These are phyloP conservation scores for Fusarium sp. DNA, from an alignment of 2,329 filamentous ascomycete species.

Conservation along the genomic window DNA sequence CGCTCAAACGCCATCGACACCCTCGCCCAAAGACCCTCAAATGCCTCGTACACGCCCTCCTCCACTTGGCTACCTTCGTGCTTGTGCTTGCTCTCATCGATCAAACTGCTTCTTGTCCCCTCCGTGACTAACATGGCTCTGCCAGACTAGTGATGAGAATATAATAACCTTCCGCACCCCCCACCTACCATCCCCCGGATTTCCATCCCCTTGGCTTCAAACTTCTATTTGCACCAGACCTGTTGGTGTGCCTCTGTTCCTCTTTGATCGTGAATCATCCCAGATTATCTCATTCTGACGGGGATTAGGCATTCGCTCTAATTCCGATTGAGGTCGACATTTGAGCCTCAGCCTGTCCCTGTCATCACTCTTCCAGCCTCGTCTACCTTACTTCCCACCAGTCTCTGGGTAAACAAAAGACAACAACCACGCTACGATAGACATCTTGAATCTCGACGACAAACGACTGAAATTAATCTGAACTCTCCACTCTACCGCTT, in stretches of 20 bases:
- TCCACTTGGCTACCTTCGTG: slow-evolving; percentile 29
- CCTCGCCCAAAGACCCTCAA: slow-evolving; percentile 26
- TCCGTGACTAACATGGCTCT: slow-evolving; percentile 29
- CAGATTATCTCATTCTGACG: slow-evolving; percentile 12
- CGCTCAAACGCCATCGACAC: slow-evolving; percentile 32
- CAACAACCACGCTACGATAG: slow-evolving; percentile 18
- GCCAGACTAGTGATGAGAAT: slow-evolving; percentile 39
- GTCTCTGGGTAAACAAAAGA: slow-evolving; percentile 8
- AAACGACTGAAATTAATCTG: slow-evolving; percentile 14
- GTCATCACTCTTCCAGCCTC: slow-evolving; percentile 15
- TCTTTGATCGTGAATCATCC: slow-evolving; percentile 28
- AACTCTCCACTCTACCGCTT: slow-evolving; percentile 41
- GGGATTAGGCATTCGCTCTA: slow-evolving; percentile 32
- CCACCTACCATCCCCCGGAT: slow-evolving; percentile 46
- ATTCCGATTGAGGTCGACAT: slow-evolving; percentile 29
- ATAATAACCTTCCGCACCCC: slow-evolving; percentile 47
- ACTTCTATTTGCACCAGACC: slow-evolving; percentile 28
- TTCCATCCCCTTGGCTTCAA: slow-evolving; percentile 43
- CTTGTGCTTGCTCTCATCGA: slow-evolving; percentile 21
- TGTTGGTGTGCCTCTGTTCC: slow-evolving; percentile 7
- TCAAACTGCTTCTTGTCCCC: slow-evolving; percentile 37
- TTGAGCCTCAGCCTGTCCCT: slow-evolving; percentile 34
- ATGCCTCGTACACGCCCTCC: slow-evolving; percentile 34
- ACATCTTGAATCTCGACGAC: slow-evolving; percentile 6
- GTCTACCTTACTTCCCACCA: slow-evolving; percentile 29